Evolutionary conservation across 2,329 filamentous ascomycete genomes (phyloP).

Genomic region (Rutstroemia sp.): DNA sequence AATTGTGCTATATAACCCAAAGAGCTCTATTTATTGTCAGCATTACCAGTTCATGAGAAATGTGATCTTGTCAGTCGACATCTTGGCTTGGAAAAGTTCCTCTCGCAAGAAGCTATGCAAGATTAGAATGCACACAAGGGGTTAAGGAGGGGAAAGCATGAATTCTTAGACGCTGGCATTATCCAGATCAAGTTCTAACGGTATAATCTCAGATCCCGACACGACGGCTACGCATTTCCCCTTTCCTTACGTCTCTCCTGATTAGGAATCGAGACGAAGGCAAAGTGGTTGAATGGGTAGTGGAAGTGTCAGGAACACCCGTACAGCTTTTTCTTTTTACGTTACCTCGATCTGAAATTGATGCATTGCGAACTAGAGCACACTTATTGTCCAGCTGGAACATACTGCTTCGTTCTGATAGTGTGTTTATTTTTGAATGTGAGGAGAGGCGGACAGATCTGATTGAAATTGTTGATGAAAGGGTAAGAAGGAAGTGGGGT

Average conservation of each 20-base stretch:
- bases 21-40: background rate
- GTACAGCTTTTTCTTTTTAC: constrained; percentile 19
- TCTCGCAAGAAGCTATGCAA: background rate
- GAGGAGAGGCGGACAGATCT: no score
- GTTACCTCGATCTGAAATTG: constrained; percentile 21
- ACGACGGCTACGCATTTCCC: constrained; percentile 15
- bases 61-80: constrained; percentile 80
- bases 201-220: constrained; percentile 64
- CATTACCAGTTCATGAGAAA: constrained; percentile 75
- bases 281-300: background rate
- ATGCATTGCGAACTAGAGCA: constrained; percentile 16
- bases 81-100: constrained; percentile 30
- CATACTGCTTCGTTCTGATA: constrained; percentile 23
- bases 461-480: no score
- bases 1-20: background rate
- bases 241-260: background rate
- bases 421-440: no score
- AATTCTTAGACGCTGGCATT: constrained; percentile 74
- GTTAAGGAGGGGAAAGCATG: constrained; percentile 52
- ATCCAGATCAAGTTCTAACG: constrained; percentile 77
- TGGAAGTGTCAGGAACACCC: constrained; percentile 18
- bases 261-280: background rate
- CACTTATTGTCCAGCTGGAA: constrained; percentile 7
- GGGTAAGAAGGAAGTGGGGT: no score
- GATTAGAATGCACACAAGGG: constrained; percentile 37